Percentiles rank a stretch among this genome's conserved stretches.
Conservation (phyloP, 179 eudicot genomes). For the Spergularia azorica region DNA sequence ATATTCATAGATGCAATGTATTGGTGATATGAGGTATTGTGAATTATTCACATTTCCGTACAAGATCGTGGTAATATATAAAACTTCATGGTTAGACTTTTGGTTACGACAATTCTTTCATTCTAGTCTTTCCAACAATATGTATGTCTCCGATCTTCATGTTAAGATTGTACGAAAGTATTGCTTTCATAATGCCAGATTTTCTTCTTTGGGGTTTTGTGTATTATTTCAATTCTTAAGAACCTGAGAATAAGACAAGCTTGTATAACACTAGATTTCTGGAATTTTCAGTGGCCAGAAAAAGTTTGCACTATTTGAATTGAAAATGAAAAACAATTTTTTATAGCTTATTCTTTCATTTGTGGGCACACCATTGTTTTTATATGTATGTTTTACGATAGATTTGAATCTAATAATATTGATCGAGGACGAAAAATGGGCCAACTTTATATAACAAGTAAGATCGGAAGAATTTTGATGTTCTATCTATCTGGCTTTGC, state of each 20-base stretch:
- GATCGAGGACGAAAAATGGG: slow-evolving; percentile 5
- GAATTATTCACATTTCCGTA: no score
- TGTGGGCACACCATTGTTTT: slow-evolving; percentile 23
- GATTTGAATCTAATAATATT: not conserved
- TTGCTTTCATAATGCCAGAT: not conserved
- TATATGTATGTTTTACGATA: slow-evolving; percentile 1
- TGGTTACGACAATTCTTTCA: no score
- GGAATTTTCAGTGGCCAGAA: slow-evolving; percentile 17
- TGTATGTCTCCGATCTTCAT: slow-evolving; percentile 17
- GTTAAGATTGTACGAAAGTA: not conserved
- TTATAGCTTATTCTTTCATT: slow-evolving; percentile 2
- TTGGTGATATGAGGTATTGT: no score
- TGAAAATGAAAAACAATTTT: slow-evolving; percentile 16
- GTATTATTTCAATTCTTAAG: not conserved
- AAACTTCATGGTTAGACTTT: no score
- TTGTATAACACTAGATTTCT: slow-evolving; percentile 23
- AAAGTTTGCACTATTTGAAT: not conserved
- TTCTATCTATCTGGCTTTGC: no score
- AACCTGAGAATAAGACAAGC: slow-evolving; percentile 21
- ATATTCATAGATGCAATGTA: no score
- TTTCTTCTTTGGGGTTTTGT: not conserved
- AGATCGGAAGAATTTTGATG: not conserved
- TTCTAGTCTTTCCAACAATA: not conserved
- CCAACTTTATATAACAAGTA: not conserved
- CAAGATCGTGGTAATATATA: no score